Evolutionary conservation across 192 early-diverging fungal species (phyloP).

Genomic region (Podila horticola): DNA sequence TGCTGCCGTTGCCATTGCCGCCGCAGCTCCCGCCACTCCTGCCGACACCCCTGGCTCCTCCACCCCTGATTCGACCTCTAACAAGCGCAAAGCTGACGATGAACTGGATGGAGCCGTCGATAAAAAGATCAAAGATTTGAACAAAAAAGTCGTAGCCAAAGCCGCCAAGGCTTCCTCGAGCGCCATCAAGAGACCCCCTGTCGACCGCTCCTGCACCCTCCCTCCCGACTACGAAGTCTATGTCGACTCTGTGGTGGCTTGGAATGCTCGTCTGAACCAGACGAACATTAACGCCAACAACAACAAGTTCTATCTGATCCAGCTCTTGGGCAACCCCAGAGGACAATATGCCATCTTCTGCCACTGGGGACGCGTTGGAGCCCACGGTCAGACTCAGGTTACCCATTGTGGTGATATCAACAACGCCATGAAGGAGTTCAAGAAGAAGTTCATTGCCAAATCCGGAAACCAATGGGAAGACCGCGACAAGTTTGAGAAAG

Average conservation of each 20-base stretch:
- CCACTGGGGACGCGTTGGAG: slow-evolving; percentile 82
- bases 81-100: slow-evolving; percentile 34
- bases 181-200: slow-evolving; percentile 39
- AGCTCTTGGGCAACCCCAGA: slow-evolving; percentile 59
- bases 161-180: slow-evolving; percentile 6
- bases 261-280: slow-evolving; percentile 76
- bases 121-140: slow-evolving; percentile 43
- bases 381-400: slow-evolving; percentile 61
- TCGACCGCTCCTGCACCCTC: slow-evolving; percentile 22
- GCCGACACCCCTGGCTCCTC: background rate
- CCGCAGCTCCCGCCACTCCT: background rate
- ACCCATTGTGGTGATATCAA: slow-evolving; percentile 23
- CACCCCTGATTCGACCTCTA: background rate
- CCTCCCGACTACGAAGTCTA: slow-evolving; percentile 32
- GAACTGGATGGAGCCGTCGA: slow-evolving; percentile 11
- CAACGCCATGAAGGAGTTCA: slow-evolving; percentile 61
- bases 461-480: slow-evolving; percentile 75
- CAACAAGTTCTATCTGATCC: slow-evolving; percentile 82
- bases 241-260: slow-evolving; percentile 35
- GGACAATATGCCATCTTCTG: slow-evolving; percentile 64
- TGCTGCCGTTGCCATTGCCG: background rate
- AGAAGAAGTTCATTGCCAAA: slow-evolving; percentile 73
- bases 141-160: slow-evolving; percentile 26
- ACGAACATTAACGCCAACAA: slow-evolving; percentile 74
- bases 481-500: slow-evolving; percentile 48